Percentiles rank a stretch among this genome's conserved stretches.
Conservation (phyloP, 306 rosid genomes). For the Argentina anserina region DNA sequence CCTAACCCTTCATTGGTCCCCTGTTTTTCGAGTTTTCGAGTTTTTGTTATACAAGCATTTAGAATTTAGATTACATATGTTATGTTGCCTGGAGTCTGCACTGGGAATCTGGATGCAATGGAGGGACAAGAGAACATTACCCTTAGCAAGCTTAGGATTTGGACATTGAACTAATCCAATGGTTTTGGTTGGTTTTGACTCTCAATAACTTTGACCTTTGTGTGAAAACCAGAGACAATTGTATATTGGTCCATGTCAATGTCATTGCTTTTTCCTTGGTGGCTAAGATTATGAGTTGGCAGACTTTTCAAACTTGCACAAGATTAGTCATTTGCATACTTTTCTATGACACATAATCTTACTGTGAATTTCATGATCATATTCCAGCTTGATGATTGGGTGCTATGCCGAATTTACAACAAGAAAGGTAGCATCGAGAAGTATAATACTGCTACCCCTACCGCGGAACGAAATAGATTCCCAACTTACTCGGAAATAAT, state of each 20-base stretch:
- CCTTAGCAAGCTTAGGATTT: background rate
- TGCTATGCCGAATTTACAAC: constrained; percentile 86
- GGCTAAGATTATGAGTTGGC: background rate
- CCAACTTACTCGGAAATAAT: constrained; percentile 26
- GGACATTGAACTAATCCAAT: background rate
- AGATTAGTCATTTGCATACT: background rate
- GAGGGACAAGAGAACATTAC: background rate
- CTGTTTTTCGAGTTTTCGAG: background rate
- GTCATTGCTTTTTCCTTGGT: background rate
- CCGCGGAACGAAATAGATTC: constrained; percentile 11
- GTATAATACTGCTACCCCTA: constrained; percentile 8
- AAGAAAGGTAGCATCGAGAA: constrained; percentile 77
- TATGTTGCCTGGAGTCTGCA: background rate
- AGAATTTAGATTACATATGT: background rate
- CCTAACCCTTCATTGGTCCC: background rate
- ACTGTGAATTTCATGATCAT: background rate
- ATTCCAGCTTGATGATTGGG: constrained; percentile 95
- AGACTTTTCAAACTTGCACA: background rate
- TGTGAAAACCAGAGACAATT: background rate
- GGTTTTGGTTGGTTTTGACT: background rate
- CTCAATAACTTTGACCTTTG: background rate
- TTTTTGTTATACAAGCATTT: background rate
- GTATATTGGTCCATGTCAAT: background rate
- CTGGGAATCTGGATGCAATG: background rate
- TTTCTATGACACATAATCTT: background rate